Base-by-base conservation (phyloP, 2,329 filamentous ascomycete genomes). In the Fusarium bulbicola region DNA sequence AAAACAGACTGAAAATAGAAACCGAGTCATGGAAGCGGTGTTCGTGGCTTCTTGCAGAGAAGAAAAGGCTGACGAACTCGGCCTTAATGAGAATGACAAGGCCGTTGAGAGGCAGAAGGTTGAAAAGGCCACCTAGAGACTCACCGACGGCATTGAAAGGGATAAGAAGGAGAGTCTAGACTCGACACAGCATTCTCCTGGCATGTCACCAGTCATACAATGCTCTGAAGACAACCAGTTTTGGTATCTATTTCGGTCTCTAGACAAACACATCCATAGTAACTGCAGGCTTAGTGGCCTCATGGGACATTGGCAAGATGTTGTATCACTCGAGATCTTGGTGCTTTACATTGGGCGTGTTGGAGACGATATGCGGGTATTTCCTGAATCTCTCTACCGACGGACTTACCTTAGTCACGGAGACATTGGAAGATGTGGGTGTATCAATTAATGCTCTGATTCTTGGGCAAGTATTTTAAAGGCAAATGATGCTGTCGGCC, bases 121-220 rank as follows among this genome's bases (percentile, higher is more conserved):
- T 59, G 56, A 50, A 50, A 39, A 59, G 32, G 42, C n/a, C 15
- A 36, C 34, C 24, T 26, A 20, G 24, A 59, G 70, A 34, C 42
- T 73, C 7, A 73, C 66, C 6, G 26, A 59, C 6, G 59, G 69
- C 52, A 63, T 73, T 32, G 57, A 59, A 39, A 67, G 61, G 70
- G 57, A 50, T 40, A 59, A 70, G 18, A 66, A 67, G 43, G 61
- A 52, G 18, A 67, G 69, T 32, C 61, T 73, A 30, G 69, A 73
- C 40, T 36, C 70, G 49, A 67, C 66, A 18, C 70, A 70, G 34
- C 66, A 73, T 43, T 73, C 69, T 15, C 61, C 57, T 36, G 70
- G 64, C 20, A 53, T 53, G 50, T 42, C 26, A 56, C 16, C 26
- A n/a, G 37, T 45, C 16, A 43, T 24, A 14, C 26, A 32, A 24